Percentiles rank a stretch among this genome's conserved stretches.
These are phyloP conservation scores for Nemania sp. DNA, from an alignment of 2,329 filamentous ascomycete species.

Conservation along the genomic window DNA sequence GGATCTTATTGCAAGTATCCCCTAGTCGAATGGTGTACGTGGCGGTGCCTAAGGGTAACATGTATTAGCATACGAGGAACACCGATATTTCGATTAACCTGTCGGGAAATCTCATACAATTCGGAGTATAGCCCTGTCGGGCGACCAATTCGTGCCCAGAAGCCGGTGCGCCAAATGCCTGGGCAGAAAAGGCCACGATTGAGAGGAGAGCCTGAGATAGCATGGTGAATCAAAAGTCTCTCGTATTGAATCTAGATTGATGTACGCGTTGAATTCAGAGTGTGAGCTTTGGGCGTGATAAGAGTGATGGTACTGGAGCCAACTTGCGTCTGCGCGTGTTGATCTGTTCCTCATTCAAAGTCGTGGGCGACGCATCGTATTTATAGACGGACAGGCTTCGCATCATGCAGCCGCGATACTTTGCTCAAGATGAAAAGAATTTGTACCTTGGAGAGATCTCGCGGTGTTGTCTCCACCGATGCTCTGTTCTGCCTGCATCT, in stretches of 20 bases:
- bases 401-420: background rate
- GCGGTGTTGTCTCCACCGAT: background rate
- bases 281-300: background rate
- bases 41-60: constrained; percentile 13
- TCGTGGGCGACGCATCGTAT: background rate
- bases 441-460: too few relatives aligned
- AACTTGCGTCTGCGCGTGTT: constrained; percentile 5
- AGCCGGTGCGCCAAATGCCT: constrained; percentile 27
- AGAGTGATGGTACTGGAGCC: background rate
- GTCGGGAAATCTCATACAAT: constrained; percentile 25
- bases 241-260: too few relatives aligned
- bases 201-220: constrained; percentile 26
- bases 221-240: constrained; percentile 30
- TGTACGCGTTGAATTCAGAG: background rate
- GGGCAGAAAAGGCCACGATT: constrained; percentile 24
- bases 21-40: constrained; percentile 29
- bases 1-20: constrained; percentile 31
- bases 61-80: background rate
- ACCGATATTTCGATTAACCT: background rate
- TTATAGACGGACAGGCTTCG: constrained; percentile 11
- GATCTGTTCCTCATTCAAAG: constrained; percentile 8
- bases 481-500: background rate
- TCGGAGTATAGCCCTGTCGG: constrained; percentile 30
- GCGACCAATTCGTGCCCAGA: constrained; percentile 17
- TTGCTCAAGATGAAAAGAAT: too few relatives aligned